A percentile compares a stretch with the other conserved stretches of the same genome.
These are phyloP conservation scores for Fonsecaea pugnacius DNA, from an alignment of 2,329 filamentous ascomycete genomes.

Conservation along the genomic window DNA sequence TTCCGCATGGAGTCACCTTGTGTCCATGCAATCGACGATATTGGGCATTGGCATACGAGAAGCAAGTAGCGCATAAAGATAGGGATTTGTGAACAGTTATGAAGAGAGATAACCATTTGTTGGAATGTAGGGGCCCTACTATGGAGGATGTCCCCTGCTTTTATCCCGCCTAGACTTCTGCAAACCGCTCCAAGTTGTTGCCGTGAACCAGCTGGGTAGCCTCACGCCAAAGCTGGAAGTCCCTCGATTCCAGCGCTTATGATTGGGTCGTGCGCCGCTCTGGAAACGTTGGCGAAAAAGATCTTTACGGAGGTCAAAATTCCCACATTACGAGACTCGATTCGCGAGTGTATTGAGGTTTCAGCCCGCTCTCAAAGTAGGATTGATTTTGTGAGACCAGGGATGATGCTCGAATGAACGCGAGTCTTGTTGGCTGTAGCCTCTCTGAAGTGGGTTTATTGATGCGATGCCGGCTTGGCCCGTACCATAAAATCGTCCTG, in stretches of 20 bases:
- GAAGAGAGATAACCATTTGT: neutral
- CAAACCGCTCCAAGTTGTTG: constrained; percentile 11
- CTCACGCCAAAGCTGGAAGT: constrained; percentile 81
- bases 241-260: constrained; percentile 70
- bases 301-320: constrained; percentile 79
- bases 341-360: constrained; percentile 76
- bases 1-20: neutral
- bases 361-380: constrained; percentile 56
- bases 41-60: too few relatives aligned
- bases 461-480: neutral
- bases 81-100: neutral
- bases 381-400: neutral
- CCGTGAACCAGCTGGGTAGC: constrained; percentile 72
- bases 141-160: neutral
- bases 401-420: neutral
- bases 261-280: constrained; percentile 61
- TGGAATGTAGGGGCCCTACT: neutral
- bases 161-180: neutral
- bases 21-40: neutral
- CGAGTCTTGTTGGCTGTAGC: neutral
- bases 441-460: neutral
- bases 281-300: constrained; percentile 65
- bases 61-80: neutral
- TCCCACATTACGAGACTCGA: constrained; percentile 79
- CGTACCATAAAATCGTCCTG: neutral